phyloP scores from a whole-genome alignment of 225 moss, liverwort and hornwort species.

The Sphagnum contortum region DNA sequence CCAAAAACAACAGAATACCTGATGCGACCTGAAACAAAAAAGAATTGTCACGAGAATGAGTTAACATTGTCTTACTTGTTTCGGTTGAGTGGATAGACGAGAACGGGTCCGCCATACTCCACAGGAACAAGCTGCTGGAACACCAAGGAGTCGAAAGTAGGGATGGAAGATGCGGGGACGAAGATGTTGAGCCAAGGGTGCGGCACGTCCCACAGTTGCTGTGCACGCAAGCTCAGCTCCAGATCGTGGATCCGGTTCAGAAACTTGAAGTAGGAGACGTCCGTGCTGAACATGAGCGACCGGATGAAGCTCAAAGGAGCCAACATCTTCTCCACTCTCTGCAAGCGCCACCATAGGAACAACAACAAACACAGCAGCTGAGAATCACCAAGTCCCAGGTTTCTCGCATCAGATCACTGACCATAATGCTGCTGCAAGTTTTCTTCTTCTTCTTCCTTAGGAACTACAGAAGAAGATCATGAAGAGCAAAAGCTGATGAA shows the following conservation, averaged over 20 bases:
- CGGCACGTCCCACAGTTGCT: constrained; percentile 60
- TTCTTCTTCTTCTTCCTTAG: too few species aligned
- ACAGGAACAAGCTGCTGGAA: constrained; percentile 37
- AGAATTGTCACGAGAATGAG: neutral
- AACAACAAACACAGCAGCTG: too few species aligned
- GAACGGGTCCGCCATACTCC: constrained; percentile 54
- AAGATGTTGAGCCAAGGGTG: constrained; percentile 81
- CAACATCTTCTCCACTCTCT: constrained; percentile 38
- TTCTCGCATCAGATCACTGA: too few species aligned
- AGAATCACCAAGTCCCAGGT: too few species aligned
- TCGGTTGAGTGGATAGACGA: constrained; percentile 56
- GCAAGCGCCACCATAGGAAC: neutral
- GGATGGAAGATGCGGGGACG: constrained; percentile 56
- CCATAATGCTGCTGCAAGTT: too few species aligned
- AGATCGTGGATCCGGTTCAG: constrained; percentile 53
- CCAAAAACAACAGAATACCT: too few species aligned
- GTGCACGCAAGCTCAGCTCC: constrained; percentile 35
- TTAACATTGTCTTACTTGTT: constrained; percentile 21
- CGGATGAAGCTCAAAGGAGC: constrained; percentile 39
- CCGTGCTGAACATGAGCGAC: constrained; percentile 34
- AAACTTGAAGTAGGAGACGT: constrained; percentile 46
- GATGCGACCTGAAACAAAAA: too few species aligned
- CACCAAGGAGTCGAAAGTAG: constrained; percentile 34
- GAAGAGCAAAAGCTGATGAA: too few species aligned
- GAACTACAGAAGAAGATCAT: too few species aligned